phyloP scores from a whole-genome alignment of 2,329 filamentous ascomycete genomes.

The Trichothecium sympodiale region DNA sequence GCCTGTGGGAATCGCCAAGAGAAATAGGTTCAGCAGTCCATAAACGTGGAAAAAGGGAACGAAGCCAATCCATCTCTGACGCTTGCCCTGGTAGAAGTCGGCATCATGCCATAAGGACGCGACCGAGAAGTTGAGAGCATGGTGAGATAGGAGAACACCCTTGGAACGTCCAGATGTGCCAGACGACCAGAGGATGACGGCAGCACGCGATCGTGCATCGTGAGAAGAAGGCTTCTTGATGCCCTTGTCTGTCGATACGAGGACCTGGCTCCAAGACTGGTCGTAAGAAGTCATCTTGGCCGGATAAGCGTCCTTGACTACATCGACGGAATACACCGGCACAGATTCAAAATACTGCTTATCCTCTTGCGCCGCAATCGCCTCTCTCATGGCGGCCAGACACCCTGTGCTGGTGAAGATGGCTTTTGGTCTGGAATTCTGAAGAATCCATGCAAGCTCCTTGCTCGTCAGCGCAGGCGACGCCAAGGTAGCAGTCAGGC shows the following conservation, averaged over 20 bases:
- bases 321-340: conserved; percentile 48
- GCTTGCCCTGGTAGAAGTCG: conserved; percentile 24
- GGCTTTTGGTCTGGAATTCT: conserved; percentile 25
- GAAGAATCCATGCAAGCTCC: conserved; percentile 28
- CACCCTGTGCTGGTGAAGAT: conserved; percentile 22
- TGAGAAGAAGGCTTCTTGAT: conserved; percentile 22
- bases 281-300: neutral
- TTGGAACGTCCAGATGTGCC: conserved; percentile 66
- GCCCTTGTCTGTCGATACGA: conserved; percentile 39
- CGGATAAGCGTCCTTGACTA: conserved; percentile 19
- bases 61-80: conserved; percentile 44
- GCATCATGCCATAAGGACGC: conserved; percentile 36
- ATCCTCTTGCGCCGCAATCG: conserved; percentile 21
- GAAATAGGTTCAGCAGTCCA: conserved; percentile 45
- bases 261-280: conserved; percentile 48
- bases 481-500: conserved; percentile 26
- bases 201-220: conserved; percentile 42
- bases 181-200: conserved; percentile 34
- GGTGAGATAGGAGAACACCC: conserved; percentile 61
- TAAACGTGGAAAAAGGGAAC: conserved; percentile 62
- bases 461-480: conserved; percentile 26
- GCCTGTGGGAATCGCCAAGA: conserved; percentile 40
- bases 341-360: conserved; percentile 24
- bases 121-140: conserved; percentile 51
- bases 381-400: conserved; percentile 20